phyloP scores from a whole-genome alignment of 83 land plant species.

The Picea abies region DNA sequence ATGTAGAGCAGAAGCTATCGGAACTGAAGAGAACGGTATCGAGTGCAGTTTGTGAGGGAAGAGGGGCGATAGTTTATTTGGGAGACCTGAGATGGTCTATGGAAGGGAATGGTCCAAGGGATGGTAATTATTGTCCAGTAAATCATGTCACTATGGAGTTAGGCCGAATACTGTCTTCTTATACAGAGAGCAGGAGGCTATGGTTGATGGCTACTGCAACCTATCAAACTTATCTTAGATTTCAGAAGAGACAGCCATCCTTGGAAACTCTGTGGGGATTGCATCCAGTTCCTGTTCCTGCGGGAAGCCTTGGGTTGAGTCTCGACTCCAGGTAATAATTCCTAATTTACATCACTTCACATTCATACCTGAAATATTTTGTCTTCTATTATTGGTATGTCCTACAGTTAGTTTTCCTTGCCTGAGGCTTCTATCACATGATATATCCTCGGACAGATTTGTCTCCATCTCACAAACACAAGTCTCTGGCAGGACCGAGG shows the following conservation, averaged over 20 bases:
- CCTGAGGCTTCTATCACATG: too few species aligned
- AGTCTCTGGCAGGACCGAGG: too few species aligned
- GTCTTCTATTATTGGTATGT: too few species aligned
- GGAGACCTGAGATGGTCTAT: slow-evolving; percentile 62
- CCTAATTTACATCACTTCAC: too few species aligned
- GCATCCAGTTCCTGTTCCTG: slow-evolving; percentile 62
- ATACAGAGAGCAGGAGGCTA: slow-evolving; percentile 25
- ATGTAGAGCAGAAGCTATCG: slow-evolving; percentile 46
- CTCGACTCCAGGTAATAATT: slow-evolving; percentile 42
- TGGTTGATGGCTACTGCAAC: slow-evolving; percentile 80
- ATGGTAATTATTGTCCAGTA: slow-evolving; percentile 29
- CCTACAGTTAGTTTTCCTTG: too few species aligned
- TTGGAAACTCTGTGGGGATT: slow-evolving; percentile 66
- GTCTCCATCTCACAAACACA: too few species aligned
- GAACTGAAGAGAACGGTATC: slow-evolving; percentile 52
- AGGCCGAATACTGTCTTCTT: slow-evolving; percentile 23
- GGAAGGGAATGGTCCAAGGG: slow-evolving; percentile 5
- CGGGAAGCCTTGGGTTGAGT: slow-evolving; percentile 43
- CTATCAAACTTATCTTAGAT: slow-evolving; percentile 57
- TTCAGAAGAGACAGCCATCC: slow-evolving; percentile 57
- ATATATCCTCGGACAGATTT: too few species aligned
- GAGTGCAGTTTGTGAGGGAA: slow-evolving; percentile 11
- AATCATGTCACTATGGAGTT: slow-evolving; percentile 38
- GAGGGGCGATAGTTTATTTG: slow-evolving; percentile 38
- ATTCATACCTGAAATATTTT: too few species aligned